Conservation (phyloP, 495 filamentous ascomycete genomes). For the Aspergillus wentii region DNA sequence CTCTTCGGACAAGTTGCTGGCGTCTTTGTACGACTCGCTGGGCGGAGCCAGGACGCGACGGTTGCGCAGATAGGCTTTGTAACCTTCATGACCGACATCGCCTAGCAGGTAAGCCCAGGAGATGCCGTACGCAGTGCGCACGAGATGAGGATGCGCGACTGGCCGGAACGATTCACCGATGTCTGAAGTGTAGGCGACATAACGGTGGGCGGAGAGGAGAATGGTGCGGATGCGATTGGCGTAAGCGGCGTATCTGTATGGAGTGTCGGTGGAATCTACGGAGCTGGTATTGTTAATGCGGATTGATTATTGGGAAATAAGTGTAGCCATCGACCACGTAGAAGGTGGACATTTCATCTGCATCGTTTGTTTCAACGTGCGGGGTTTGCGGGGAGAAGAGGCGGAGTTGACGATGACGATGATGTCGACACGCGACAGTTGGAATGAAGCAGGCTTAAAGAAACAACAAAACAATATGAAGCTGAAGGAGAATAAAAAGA, state of each 20-base stretch:
- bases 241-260: slow-evolving; percentile 89
- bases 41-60: slow-evolving; percentile 46
- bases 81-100: slow-evolving; percentile 89
- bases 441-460: too few relatives aligned
- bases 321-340: too few relatives aligned
- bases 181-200: slow-evolving; percentile 96
- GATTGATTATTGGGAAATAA: too few relatives aligned
- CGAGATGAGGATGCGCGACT: slow-evolving; percentile 77
- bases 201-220: slow-evolving; percentile 85
- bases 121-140: slow-evolving; percentile 80
- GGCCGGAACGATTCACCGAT: slow-evolving; percentile 96
- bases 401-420: neutral
- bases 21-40: slow-evolving; percentile 38
- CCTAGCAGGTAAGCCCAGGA: slow-evolving; percentile 91
- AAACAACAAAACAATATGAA: slow-evolving; percentile 1
- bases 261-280: slow-evolving; percentile 75
- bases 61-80: slow-evolving; percentile 87
- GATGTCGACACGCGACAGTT: slow-evolving; percentile 2
- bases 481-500: neutral
- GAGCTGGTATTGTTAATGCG: too few relatives aligned
- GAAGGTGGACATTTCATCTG: too few relatives aligned
- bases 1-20: slow-evolving; percentile 23
- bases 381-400: slow-evolving; percentile 2
- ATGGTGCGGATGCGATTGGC: slow-evolving; percentile 82
- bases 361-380: too few relatives aligned